Evolutionary conservation across 306 rosid genomes (phyloP), one percentile per base, ranked within the genome.

Genomic region (Fragaria ananassa): DNA sequence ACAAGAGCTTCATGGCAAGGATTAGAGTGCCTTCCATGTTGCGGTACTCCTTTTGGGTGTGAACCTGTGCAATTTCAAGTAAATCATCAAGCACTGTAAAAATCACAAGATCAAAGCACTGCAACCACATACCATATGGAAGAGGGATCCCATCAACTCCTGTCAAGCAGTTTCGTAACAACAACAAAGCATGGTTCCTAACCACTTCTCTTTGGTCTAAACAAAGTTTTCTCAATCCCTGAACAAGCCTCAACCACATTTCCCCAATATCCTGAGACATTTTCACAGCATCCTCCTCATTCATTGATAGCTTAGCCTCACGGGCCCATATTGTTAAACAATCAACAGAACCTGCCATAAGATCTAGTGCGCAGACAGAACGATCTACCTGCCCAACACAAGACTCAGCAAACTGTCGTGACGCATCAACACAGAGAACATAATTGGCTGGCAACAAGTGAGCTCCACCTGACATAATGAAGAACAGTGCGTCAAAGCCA

Each of bases 151-250:
- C 96, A 79, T 89, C 97, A 37, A 87, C 91, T 54, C 94, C 93
- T 8, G 86, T 88, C 88, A 91, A 83, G 84, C 97, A 91, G 83
- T 81, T 92, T 68, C 89, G 99, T 82, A 96, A 77, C n/a, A 88
- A 86, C 53, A 82, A 74, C 65, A 96, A 69, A 49, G 98, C 97
- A 85, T 92, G 96, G 76, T 91, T 92, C 84, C 99, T 89, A 56
- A 96, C 98, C 76, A 91, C 99, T 79, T 96, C 98, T 81, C 99
- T 91, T 74, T 88, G 98, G 87, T 96, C 99, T 85, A 96, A 87
- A 84, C 99, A 91, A 56, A 96, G 90, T 79, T 96, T 92, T 80
- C 98, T 91, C 76, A 92, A 72, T 46, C 93, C 99, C 83, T 96
- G 99, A 77, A 88, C 93, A 68, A 91, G 88, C 88, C 90, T 85